phyloP scores from a whole-genome alignment of 352 stramenopile species.

The Globisporangium takayamanum region DNA sequence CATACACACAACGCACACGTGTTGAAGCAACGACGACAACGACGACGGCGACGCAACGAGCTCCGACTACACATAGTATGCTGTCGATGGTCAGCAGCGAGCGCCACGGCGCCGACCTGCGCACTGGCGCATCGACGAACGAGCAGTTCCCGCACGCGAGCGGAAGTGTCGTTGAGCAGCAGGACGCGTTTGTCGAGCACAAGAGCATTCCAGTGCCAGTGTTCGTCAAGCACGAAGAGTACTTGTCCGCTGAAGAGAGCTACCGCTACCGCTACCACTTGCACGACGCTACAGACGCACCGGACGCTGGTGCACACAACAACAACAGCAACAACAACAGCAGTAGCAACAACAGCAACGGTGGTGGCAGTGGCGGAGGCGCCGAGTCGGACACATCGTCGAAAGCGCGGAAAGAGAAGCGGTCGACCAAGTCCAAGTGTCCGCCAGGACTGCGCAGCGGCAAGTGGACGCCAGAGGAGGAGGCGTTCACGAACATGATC shows the following conservation, averaged over 20 bases:
- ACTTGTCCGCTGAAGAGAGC: constrained; percentile 12
- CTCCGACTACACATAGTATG: constrained; percentile 25
- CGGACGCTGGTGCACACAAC: neutral
- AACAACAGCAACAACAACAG: constrained; percentile 8
- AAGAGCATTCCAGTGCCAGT: constrained; percentile 13
- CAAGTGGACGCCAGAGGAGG: constrained; percentile 83
- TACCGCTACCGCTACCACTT: constrained; percentile 16
- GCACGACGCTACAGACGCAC: constrained; percentile 16
- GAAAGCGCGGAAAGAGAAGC: constrained; percentile 31
- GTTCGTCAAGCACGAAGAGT: constrained; percentile 12
- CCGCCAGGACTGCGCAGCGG: constrained; percentile 69
- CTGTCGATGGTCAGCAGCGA: constrained; percentile 54
- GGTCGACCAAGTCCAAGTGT: constrained; percentile 85
- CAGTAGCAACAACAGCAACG: constrained; percentile 1
- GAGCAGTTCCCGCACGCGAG: neutral
- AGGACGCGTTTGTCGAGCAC: constrained; percentile 9
- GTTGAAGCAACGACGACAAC: constrained; percentile 6
- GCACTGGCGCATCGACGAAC: neutral
- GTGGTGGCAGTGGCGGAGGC: neutral
- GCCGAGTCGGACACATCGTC: constrained; percentile 11
- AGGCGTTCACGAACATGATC: constrained; percentile 77
- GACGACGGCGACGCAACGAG: constrained; percentile 7
- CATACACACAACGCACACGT: neutral
- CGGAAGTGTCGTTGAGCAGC: constrained; percentile 9
- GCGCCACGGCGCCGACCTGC: constrained; percentile 8